phyloP scores from a whole-genome alignment of 139 green algal species.

The Volvox reticuliferus region DNA sequence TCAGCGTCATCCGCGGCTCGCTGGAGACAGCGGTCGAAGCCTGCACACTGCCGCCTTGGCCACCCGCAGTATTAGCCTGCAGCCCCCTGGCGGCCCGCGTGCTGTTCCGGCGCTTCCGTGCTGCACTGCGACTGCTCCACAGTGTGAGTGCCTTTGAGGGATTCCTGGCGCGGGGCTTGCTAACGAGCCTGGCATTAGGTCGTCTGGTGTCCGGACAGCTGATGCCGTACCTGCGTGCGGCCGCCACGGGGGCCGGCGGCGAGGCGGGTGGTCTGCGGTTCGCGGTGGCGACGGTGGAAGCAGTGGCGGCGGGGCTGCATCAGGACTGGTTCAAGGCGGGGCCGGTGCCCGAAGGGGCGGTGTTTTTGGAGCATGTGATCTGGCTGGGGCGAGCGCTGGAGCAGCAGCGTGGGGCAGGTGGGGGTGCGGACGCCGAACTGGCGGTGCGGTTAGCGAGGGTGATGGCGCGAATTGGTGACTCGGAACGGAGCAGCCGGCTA shows the following conservation, averaged over 20 bases:
- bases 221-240: slow-evolving; percentile 68
- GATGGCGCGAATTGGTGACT: slow-evolving; percentile 20
- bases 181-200: slow-evolving; percentile 64
- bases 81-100: slow-evolving; percentile 59
- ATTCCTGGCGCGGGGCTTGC: slow-evolving; percentile 60
- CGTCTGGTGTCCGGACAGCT: slow-evolving; percentile 60
- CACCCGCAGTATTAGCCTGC: slow-evolving; percentile 59
- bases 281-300: slow-evolving; percentile 61
- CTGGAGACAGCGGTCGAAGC: slow-evolving; percentile 62
- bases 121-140: slow-evolving; percentile 68
- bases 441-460: slow-evolving; percentile 23
- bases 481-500: neutral
- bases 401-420: slow-evolving; percentile 17
- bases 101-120: slow-evolving; percentile 71
- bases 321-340: slow-evolving; percentile 59
- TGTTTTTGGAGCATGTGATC: slow-evolving; percentile 29
- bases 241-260: slow-evolving; percentile 38
- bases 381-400: slow-evolving; percentile 19
- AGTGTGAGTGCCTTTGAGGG: slow-evolving; percentile 66
- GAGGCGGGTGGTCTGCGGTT: slow-evolving; percentile 38
- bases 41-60: slow-evolving; percentile 70
- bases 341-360: neutral
- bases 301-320: slow-evolving; percentile 59
- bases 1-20: slow-evolving; percentile 38
- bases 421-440: neutral